Evolutionary conservation across 768 basidiomycete species (phyloP).

Genomic region (Lactarius vividus): DNA sequence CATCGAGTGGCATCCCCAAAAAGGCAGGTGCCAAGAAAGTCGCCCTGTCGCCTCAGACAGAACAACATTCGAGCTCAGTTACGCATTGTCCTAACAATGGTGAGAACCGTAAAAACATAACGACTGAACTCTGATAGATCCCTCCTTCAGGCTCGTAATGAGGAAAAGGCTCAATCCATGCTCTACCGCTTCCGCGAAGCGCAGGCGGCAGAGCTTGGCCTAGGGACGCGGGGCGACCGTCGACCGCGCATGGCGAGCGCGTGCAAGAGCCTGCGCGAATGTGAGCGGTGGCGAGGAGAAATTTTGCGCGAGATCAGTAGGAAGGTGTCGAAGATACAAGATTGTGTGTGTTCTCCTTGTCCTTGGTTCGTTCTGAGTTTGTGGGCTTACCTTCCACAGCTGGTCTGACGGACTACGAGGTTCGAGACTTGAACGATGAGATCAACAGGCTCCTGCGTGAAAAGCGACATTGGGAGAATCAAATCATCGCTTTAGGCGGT

Average conservation of each 20-base stretch:
- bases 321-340: conserved; percentile 98
- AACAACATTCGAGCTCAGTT: too few species aligned
- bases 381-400: conserved; percentile 44
- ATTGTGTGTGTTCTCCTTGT: conserved; percentile 51
- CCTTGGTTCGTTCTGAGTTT: background rate
- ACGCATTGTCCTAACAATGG: conserved; percentile 10
- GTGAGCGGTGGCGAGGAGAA: conserved; percentile 95
- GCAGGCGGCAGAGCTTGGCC: conserved; percentile 92
- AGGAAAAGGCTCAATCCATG: conserved; percentile 97
- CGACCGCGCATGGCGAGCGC: conserved; percentile 89
- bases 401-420: conserved; percentile 91
- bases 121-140: background rate
- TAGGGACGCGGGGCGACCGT: conserved; percentile 80
- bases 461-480: conserved; percentile 97
- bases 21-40: too few species aligned
- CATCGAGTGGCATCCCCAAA: too few species aligned
- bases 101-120: background rate
- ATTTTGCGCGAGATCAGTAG: conserved; percentile 91
- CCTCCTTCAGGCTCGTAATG: conserved; percentile 79
- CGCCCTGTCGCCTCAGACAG: too few species aligned
- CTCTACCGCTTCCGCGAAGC: conserved; percentile 94
- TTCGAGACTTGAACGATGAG: conserved; percentile 94
- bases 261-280: conserved; percentile 89
- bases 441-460: conserved; percentile 95
- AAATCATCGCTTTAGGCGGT: conserved; percentile 93